phyloP scores from a whole-genome alignment of 495 filamentous ascomycete species.

The Choiromyces venosus region DNA sequence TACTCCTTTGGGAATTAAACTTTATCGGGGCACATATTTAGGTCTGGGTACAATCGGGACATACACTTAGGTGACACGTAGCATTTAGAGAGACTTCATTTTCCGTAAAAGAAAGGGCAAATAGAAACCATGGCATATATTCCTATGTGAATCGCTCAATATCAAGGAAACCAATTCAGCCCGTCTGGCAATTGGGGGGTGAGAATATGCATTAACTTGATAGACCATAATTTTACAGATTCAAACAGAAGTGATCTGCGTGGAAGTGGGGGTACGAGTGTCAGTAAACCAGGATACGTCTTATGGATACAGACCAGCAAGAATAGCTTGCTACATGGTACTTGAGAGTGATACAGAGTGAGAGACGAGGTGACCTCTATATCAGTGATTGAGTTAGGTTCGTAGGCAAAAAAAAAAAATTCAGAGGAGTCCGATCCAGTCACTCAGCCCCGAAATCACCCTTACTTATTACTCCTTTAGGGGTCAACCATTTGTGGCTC shows the following conservation, averaged over 20 bases:
- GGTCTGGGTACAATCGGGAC: not conserved
- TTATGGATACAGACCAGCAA: too few relatives aligned
- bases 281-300: not conserved
- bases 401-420: not conserved
- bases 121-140: not conserved
- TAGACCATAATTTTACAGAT: not conserved
- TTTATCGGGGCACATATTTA: not conserved
- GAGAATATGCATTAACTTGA: not conserved
- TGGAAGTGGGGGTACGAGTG: not conserved
- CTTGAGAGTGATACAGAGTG: not conserved
- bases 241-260: not conserved
- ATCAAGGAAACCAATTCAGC: not conserved
- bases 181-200: not conserved
- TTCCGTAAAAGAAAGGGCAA: not conserved
- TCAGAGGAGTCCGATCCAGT: accelerated
- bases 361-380: not conserved
- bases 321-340: not conserved
- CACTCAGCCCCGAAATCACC: not conserved
- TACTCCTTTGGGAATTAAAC: not conserved
- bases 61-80: not conserved
- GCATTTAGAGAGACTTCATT: not conserved
- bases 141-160: not conserved
- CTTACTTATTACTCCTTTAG: not conserved
- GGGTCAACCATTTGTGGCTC: not conserved
- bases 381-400: not conserved